Evolutionary conservation across 257 asterid genomes (phyloP).

Genomic region (Gardenia jasminoides): DNA sequence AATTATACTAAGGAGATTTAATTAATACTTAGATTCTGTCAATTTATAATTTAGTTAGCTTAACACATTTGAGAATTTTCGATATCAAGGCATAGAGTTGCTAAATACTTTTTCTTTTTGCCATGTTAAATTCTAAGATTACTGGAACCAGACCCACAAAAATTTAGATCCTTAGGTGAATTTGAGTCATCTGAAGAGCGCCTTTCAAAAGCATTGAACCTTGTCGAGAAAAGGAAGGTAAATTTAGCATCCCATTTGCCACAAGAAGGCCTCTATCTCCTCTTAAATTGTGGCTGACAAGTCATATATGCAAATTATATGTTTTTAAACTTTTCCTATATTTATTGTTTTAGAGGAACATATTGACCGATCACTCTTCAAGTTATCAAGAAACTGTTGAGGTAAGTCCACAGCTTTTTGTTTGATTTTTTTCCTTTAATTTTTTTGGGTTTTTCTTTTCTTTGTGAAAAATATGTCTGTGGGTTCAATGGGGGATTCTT

Average conservation of each 20-base stretch:
- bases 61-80: too few species aligned
- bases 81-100: neutral
- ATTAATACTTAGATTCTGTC: too few species aligned
- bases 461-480: too few species aligned
- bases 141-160: slow-evolving; percentile 62
- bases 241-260: neutral
- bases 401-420: slow-evolving; percentile 27
- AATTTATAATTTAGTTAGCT: too few species aligned
- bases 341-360: slow-evolving; percentile 33
- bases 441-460: too few species aligned
- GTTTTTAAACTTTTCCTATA: neutral
- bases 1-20: neutral
- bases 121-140: slow-evolving; percentile 27
- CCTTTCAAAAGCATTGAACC: slow-evolving; percentile 50
- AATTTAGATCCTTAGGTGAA: slow-evolving; percentile 40
- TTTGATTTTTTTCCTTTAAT: too few species aligned
- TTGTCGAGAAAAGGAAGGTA: slow-evolving; percentile 19
- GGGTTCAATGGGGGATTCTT: too few species aligned
- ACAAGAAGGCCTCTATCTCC: neutral
- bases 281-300: neutral
- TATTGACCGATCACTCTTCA: slow-evolving; percentile 52
- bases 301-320: neutral
- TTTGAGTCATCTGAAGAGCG: slow-evolving; percentile 46
- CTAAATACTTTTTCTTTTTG: neutral
- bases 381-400: slow-evolving; percentile 71